Percentiles rank a stretch among this genome's conserved stretches.
These are phyloP conservation scores for Angomonas ambiguus DNA, from an alignment of 208 protist species.

Conservation along the genomic window DNA sequence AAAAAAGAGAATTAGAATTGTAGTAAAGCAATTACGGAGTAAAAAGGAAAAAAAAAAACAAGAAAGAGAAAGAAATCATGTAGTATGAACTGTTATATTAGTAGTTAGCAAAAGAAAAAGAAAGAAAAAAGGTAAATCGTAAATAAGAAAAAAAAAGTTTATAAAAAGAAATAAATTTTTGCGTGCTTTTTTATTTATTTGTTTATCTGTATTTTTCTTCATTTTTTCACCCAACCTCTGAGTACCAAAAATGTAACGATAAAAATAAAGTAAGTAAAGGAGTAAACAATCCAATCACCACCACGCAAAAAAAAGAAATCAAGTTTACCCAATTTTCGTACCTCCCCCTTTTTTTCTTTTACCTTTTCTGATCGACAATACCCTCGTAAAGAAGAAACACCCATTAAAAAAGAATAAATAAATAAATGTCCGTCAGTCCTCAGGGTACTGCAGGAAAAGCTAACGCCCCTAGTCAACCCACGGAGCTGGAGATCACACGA, in stretches of 20 bases:
- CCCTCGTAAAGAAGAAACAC: neutral
- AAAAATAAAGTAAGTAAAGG: too few relatives aligned
- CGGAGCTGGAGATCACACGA: slow-evolving; percentile 51
- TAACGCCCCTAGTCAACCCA: slow-evolving; percentile 18
- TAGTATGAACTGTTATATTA: too few relatives aligned
- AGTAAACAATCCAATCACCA: too few relatives aligned
- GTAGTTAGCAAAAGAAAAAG: slow-evolving; percentile 5
- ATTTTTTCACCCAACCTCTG: too few relatives aligned
- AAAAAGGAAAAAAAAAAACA: slow-evolving; percentile 5
- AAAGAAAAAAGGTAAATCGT: neutral
- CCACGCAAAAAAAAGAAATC: too few relatives aligned
- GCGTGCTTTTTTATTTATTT: slow-evolving; percentile 1
- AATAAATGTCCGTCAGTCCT: slow-evolving; percentile 4
- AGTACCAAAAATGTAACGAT: too few relatives aligned
- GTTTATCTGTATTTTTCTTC: too few relatives aligned
- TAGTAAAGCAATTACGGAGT: slow-evolving; percentile 1
- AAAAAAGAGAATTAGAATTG: neutral
- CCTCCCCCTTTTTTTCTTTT: neutral
- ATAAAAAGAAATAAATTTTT: too few relatives aligned
- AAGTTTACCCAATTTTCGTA: too few relatives aligned
- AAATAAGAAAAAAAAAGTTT: too few relatives aligned
- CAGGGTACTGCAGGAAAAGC: neutral
- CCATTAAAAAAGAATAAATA: too few relatives aligned
- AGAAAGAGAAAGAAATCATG: slow-evolving; percentile 3
- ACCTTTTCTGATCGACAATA: neutral